Evolutionary conservation across 768 basidiomycete species (phyloP), one percentile per base, ranked within the genome.

Genomic region (Termitomyces sp.): DNA sequence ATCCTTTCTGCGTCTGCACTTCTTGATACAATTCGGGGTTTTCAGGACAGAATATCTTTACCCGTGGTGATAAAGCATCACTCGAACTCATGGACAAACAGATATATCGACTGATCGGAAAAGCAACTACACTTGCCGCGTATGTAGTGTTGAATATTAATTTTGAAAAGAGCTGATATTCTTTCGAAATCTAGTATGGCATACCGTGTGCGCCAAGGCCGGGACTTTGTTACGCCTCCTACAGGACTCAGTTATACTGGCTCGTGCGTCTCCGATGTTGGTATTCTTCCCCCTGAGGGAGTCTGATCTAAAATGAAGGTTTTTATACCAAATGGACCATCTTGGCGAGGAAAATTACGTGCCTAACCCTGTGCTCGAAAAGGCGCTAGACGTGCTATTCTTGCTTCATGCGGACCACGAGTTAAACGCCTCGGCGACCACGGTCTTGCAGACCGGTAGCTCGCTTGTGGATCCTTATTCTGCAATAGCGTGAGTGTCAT

Each of bases 401-500:
- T 77, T 95, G 55, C 76, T 94, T 26, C 92, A 93, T 65, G 92
- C 92, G 0, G 92, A 94, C 68, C 94, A 96, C 67, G 94, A 95
- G 67, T 74, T 95, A 64, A 95, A 95, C 63, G 92, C 92, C 15
- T 88, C 86, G 3, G 81, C 86, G 53, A 92, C 93, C 2, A 91
- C 92, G 1, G 91, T 93, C 9, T 75, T 96, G 48, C 94, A 95
- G 67, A 91, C 91, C 0, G 92, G 84, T 10, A 91, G 88, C 60
- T 94, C 94, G 9, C 78, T 96, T 33, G 93, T 93, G 2, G 94
- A 96, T 68, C 94, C 94, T 0, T 96, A 90, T 69, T 89, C 87
- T 45, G 92, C 91, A 4, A 81, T 95, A 56, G 85, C 92, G 81
- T 88, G 62, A 73, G 80, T 70, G 28, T 20, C 8, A 66, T 33